Evolutionary conservation across 2,329 filamentous ascomycete species (phyloP), one percentile per base, ranked within the genome.

Genomic region (Byssoonygena ceratinophila): DNA sequence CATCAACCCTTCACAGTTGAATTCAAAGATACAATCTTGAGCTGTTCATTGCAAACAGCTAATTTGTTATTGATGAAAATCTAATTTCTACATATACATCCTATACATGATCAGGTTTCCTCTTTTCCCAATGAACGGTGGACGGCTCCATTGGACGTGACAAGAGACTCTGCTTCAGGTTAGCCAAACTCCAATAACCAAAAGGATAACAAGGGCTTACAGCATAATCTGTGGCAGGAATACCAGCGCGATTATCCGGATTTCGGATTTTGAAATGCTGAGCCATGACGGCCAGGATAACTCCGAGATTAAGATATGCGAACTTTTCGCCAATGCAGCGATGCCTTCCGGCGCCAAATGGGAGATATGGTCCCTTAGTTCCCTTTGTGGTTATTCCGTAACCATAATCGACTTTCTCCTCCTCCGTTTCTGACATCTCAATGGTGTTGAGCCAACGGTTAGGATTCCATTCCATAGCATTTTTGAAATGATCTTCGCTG

Each of bases 261-360:
- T 81, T 83, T 45, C 64, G 68, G 41, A 86, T 72, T 63, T 75
- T 79, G 62, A 86, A 77, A 27, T 80, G 70, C 9, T 82, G 71
- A 8, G 86, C 76, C 55, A 86, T 65, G 0, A 76, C 80, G 0
- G 76, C 75, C 22, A 86, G 67, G 55, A 87, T 85, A 7, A 80
- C 79, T 14, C 76, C 75, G 39, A 87, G 64, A 61, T 87, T 84
- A 41, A 84, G 67, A 60, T 87, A 86, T 0, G 84, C 83, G 64
- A 87, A 87, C 63, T 85, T 83, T 70, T 87, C 84, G 16, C 84
- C 84, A 54, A 88, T 85, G 60, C 84, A 87, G 18, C 84, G 73
- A 65, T 88, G 84, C 41, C 84, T 73, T 0, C 84, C 84, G 0
- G 82, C 84, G 1, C 84, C 84, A 60, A 87, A 87, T 0, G 84